Percentiles rank a stretch among this genome's conserved stretches.
phyloP scores from a whole-genome alignment of 371 early-diverging fungal genomes.

The Rhizomucor pusillus region DNA sequence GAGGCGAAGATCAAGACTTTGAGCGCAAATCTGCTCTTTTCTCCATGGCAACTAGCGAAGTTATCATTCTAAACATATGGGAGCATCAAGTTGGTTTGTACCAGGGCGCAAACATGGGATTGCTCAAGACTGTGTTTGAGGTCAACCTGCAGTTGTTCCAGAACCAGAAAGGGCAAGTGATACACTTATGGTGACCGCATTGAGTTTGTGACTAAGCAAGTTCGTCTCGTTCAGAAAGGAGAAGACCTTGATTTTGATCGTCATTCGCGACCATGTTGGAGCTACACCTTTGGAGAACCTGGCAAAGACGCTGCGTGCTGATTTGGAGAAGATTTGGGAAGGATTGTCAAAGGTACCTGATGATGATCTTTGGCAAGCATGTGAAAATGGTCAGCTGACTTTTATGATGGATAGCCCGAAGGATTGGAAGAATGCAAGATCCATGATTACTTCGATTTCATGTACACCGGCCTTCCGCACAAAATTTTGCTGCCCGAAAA shows the following conservation, averaged over 20 bases:
- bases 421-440: conserved; percentile 78
- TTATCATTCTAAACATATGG: conserved; percentile 96
- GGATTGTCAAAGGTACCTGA: conserved; percentile 72
- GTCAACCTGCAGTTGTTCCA: conserved; percentile 97
- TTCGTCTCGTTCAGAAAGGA: conserved; percentile 43
- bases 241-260: conserved; percentile 92
- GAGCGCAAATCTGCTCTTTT: conserved; percentile 97
- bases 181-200: not conserved
- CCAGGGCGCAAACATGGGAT: conserved; percentile 99
- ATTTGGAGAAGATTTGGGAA: conserved; percentile 91
- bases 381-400: not conserved
- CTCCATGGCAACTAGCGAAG: conserved; percentile 93
- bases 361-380: not conserved
- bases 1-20: conserved; percentile 98
- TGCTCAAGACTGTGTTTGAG: conserved; percentile 97
- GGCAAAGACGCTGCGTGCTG: conserved; percentile 72
- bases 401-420: conserved; percentile 57
- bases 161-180: conserved; percentile 55
- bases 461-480: conserved; percentile 91
- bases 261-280: conserved; percentile 94
- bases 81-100: conserved; percentile 97
- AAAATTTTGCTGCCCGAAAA: conserved; percentile 81
- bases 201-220: not conserved
- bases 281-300: conserved; percentile 84
- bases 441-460: conserved; percentile 90